These are phyloP conservation scores for Mycena latifolia DNA, from an alignment of 768 basidiomycete genomes.

Conservation along the genomic window DNA sequence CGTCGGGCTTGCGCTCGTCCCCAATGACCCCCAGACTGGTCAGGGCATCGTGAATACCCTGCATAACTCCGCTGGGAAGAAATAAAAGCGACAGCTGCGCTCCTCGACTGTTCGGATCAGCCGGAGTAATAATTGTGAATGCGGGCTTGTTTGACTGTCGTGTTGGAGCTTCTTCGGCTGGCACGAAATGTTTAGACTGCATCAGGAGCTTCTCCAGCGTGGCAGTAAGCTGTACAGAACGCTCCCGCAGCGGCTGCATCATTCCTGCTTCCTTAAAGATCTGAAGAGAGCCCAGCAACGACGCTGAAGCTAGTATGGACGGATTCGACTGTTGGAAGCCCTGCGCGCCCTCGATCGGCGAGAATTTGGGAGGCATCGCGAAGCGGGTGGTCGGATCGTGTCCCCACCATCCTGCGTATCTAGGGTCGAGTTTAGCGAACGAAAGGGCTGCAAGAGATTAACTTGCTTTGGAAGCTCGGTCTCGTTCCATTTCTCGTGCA, in stretches of 20 bases:
- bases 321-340: constrained; percentile 98
- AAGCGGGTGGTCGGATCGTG: constrained; percentile 91
- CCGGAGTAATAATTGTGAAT: constrained; percentile 96
- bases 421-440: constrained; percentile 48
- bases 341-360: constrained; percentile 89
- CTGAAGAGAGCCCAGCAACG: constrained; percentile 87
- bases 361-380: constrained; percentile 87
- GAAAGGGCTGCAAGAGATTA: constrained; percentile 26
- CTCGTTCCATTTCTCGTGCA: constrained; percentile 87
- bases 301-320: constrained; percentile 80
- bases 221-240: constrained; percentile 78
- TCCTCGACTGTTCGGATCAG: constrained; percentile 74
- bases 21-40: constrained; percentile 84
- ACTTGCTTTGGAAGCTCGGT: constrained; percentile 73
- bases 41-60: constrained; percentile 71
- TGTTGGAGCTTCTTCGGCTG: constrained; percentile 48
- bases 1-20: constrained; percentile 92
- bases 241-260: constrained; percentile 74
- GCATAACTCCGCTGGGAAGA: constrained; percentile 79
- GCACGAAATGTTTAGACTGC: constrained; percentile 73
- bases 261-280: constrained; percentile 86
- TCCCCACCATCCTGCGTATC: constrained; percentile 98
- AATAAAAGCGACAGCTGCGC: constrained; percentile 91
- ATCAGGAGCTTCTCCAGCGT: constrained; percentile 75
- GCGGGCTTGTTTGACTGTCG: constrained; percentile 49